Conservation (phyloP, 1,284 basidiomycete species). For the Chiua sp. region DNA sequence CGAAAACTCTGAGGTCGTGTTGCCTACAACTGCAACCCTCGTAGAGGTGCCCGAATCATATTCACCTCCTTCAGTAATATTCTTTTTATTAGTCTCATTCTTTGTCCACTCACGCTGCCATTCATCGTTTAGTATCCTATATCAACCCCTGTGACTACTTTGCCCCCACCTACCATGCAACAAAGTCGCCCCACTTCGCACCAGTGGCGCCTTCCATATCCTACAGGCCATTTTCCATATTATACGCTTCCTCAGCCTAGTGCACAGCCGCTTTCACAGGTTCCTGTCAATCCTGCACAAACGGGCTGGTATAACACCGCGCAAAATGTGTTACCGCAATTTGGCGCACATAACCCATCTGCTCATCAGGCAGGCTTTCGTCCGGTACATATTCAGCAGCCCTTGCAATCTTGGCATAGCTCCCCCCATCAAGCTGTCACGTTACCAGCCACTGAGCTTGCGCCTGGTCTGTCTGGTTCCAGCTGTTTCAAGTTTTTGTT, state of each 20-base stretch:
- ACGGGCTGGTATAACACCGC: slow-evolving; percentile 11
- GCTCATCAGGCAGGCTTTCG: slow-evolving; percentile 10
- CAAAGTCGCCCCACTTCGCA: slow-evolving; percentile 1
- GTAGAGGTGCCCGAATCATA: slow-evolving; percentile 33
- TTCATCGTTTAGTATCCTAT: slow-evolving; percentile 16
- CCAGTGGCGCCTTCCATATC: slow-evolving; percentile 8
- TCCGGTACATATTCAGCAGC: slow-evolving; percentile 11
- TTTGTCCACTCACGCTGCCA: slow-evolving; percentile 9
- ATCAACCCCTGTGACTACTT: background rate
- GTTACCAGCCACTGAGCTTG: background rate
- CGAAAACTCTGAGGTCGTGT: slow-evolving; percentile 21
- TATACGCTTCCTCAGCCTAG: slow-evolving; percentile 7
- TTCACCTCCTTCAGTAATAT: slow-evolving; percentile 21
- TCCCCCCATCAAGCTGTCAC: slow-evolving; percentile 10
- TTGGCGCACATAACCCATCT: slow-evolving; percentile 1
- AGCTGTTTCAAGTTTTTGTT: background rate
- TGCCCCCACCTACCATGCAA: slow-evolving; percentile 1
- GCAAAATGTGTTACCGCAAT: slow-evolving; percentile 15
- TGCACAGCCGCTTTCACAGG: background rate
- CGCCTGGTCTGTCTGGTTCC: slow-evolving; percentile 19
- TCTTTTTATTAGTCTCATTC: background rate
- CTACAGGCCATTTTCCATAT: slow-evolving; percentile 4
- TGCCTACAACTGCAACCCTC: slow-evolving; percentile 37
- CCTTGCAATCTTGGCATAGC: slow-evolving; percentile 12
- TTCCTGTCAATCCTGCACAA: slow-evolving; percentile 10